Base-by-base conservation (phyloP, 768 basidiomycete genomes). In the Amanita fuliginea region DNA sequence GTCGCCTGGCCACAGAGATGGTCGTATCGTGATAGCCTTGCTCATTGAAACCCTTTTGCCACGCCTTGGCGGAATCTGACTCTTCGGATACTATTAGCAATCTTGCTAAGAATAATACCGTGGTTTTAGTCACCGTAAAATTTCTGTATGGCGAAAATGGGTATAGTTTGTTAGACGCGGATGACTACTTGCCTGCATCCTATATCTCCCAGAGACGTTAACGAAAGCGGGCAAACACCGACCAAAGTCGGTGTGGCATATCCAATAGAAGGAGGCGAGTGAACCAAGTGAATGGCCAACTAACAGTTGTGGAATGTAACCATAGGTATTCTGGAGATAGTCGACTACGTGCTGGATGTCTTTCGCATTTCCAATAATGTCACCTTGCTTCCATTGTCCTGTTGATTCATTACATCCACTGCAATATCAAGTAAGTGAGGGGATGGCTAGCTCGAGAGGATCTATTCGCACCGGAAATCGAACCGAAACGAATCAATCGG, bases 401-500 rank as follows among this genome's bases (percentile, higher is more conserved):
- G 75, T 71, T 4, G 81, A 82, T 66, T 91, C 88, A 60, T 86
- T 80, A 63, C 80, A 83, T 16, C 86, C 87, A 44, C 87, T 89
- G 5, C 36, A 47, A 39, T 53, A 11, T n/a, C n/a, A 44, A 22
- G 37, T 5, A 37, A 16, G 26, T 26, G 43, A 13, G 22, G 22
- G 5, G 6, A 39, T 49, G 46, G 5, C 8, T 19, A 26, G 35
- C 39, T 35, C 48, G 10, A 26, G 18, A 13, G 33, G 35, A 46
- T 49, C 16, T 40, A n/a, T 39, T 59, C 76, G 49, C 58, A 88
- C 86, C 86, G 77, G 65, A 92, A 92, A 62, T 92, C 88, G 58
- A 92, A 89, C 28, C 87, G 76, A 61, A 91, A 89, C 2, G 86
- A 89, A 62, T 92, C 88, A 19, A 86, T 58, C 0, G 85, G 82